Base-by-base conservation (phyloP, 768 basidiomycete species). In the Chlorophyllum brunneum region DNA sequence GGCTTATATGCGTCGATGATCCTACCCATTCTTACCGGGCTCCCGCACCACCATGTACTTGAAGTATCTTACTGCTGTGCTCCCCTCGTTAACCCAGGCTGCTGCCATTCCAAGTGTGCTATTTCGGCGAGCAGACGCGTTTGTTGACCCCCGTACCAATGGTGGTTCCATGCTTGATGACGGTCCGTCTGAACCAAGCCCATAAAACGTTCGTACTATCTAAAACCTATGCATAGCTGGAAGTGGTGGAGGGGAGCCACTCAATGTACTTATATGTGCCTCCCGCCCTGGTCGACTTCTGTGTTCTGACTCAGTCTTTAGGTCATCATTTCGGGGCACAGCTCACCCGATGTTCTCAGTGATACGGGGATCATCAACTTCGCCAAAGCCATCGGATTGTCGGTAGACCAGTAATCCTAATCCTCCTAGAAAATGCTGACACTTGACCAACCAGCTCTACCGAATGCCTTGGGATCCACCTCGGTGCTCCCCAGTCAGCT, bases 381-480 rank as follows among this genome's bases (percentile, higher is more conserved):
- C 59, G 84, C 82, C 0, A 71, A 65, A 29, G 77, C 83, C 3
- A 77, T 86, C 48, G 83, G 82, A 13, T 85, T 84, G 84, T 86
- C 58, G 42, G 49, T 38, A 9, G 36, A 20, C 22, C 41, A 16
- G 29, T 27, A 13, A 31, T 31, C 13, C 30, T 36, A 36, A 11
- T 15, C 9, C 5, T 5, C 15, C 7, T 15, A n/a, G 15, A 36
- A 11, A 13, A 36, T 3, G 15, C 3, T 15, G 11, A 2, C 16
- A 31, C 15, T 13, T 13, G 2, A 31, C 34, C 15, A 36, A 5
- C 34, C n/a, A 61, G 63, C 43, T 70, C 74, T 31, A 58, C 59
- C n/a, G 85, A 92, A 67, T 92, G 87, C 59, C 67, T 92, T 5
- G 91, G 88, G 0, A 80, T 89, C 44, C 82, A 85, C 59, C 61